Conservation (phyloP, 352 stramenopile species). For the Pythium chondricola region DNA sequence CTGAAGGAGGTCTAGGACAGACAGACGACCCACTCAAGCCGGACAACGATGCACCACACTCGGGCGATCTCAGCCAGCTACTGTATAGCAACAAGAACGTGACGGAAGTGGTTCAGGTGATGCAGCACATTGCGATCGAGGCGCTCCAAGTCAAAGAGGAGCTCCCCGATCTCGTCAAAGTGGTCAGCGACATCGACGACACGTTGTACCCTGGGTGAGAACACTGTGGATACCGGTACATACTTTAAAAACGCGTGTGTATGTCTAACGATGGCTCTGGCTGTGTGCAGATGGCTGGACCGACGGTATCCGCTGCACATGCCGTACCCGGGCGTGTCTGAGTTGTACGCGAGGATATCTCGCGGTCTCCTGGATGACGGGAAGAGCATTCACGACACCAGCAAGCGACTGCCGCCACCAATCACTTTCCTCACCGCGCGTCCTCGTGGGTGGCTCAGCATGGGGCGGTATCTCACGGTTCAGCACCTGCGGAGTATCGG, state of each 20-base stretch:
- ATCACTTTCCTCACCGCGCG: constrained; percentile 81
- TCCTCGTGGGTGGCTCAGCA: constrained; percentile 71
- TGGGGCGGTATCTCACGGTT: constrained; percentile 72
- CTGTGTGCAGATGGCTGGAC: too few relatives aligned
- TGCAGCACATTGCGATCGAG: constrained; percentile 82
- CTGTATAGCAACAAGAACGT: constrained; percentile 76
- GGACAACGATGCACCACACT: constrained; percentile 42
- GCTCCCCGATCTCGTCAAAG: constrained; percentile 63
- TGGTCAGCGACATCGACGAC: constrained; percentile 86
- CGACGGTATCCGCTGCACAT: constrained; percentile 69
- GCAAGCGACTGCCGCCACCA: constrained; percentile 24
- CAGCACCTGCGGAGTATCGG: constrained; percentile 75
- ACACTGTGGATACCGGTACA: too few relatives aligned
- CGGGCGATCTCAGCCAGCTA: constrained; percentile 69
- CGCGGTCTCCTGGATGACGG: constrained; percentile 32
- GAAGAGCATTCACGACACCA: neutral
- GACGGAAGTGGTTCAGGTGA: constrained; percentile 72
- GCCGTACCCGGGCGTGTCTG: constrained; percentile 70
- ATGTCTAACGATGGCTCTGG: too few relatives aligned
- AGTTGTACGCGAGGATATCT: constrained; percentile 64
- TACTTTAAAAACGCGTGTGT: too few relatives aligned
- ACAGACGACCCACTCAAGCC: constrained; percentile 6
- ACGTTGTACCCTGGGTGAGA: constrained; percentile 76
- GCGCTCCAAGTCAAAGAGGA: constrained; percentile 57
- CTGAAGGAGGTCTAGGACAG: neutral